Percentiles rank a stretch among this genome's conserved stretches.
These are phyloP conservation scores for Rhododendron griersonianum DNA, from an alignment of 148 eudicot genomes.

Conservation along the genomic window DNA sequence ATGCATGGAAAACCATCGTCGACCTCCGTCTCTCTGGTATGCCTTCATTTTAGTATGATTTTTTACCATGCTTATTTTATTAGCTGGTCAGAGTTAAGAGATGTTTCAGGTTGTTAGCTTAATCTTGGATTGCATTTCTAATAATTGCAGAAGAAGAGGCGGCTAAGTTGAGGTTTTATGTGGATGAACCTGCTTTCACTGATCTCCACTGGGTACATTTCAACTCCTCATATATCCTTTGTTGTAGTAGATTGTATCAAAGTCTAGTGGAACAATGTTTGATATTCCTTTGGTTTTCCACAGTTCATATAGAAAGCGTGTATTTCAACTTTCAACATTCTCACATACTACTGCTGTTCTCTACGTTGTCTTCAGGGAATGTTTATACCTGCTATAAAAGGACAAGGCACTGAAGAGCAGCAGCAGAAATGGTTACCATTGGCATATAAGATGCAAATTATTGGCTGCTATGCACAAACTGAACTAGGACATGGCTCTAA, in stretches of 20 bases:
- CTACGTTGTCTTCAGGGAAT: constrained; percentile 55
- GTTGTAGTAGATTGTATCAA: neutral
- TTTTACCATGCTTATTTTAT: neutral
- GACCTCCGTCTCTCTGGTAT: constrained; percentile 79
- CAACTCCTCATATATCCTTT: neutral
- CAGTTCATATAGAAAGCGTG: neutral
- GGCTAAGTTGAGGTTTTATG: constrained; percentile 45
- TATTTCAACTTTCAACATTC: neutral
- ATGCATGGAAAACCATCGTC: constrained; percentile 71
- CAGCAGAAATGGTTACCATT: constrained; percentile 86
- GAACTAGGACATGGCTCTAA: constrained; percentile 99
- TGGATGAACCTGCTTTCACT: constrained; percentile 79
- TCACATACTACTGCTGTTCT: neutral
- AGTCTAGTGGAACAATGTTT: neutral
- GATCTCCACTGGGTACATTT: constrained; percentile 87
- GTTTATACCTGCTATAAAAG: constrained; percentile 92
- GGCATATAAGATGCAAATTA: constrained; percentile 90
- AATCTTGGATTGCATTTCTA: neutral
- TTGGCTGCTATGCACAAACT: constrained; percentile 98
- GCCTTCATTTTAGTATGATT: neutral
- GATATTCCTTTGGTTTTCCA: neutral
- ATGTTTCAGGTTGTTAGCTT: neutral
- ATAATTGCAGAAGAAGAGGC: constrained; percentile 78
- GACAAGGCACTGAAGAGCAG: constrained; percentile 96
- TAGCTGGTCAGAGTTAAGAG: neutral